Conservation (phyloP, 2,329 filamentous ascomycete species). For the Arachnomyces sp. region DNA sequence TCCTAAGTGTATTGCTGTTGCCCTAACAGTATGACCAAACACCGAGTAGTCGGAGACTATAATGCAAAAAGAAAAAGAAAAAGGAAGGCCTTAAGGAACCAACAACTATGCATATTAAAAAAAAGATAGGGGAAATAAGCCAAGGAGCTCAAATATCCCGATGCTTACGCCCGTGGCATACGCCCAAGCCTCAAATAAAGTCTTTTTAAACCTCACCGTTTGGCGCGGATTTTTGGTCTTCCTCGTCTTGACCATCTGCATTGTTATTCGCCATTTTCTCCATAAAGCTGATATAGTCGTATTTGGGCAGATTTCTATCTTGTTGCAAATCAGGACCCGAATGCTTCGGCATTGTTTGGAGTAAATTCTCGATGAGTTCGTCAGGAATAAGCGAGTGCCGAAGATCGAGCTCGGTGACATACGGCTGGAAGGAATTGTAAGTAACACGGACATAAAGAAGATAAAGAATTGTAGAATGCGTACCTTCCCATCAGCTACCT, state of each 20-base stretch:
- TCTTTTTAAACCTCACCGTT: no score
- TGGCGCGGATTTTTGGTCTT: background rate
- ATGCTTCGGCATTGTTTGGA: constrained; percentile 78
- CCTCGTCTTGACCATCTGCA: constrained; percentile 19
- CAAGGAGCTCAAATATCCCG: no score
- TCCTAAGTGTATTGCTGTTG: no score
- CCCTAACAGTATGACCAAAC: no score
- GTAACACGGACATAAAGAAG: background rate
- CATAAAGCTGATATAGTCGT: constrained; percentile 97
- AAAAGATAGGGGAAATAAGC: no score
- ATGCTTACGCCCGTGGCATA: no score
- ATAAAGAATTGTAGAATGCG: constrained; percentile 16
- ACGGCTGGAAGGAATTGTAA: constrained; percentile 49
- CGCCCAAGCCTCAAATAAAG: no score
- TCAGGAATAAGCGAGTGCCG: constrained; percentile 92
- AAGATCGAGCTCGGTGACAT: constrained; percentile 95
- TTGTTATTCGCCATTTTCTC: constrained; percentile 61
- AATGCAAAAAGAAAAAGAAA: no score
- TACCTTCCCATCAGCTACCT: constrained; percentile 92
- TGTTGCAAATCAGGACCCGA: constrained; percentile 77
- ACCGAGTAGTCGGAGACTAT: no score
- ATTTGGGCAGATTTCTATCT: constrained; percentile 79
- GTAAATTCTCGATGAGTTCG: constrained; percentile 88
- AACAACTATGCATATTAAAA: no score
- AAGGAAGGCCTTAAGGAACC: no score